These are phyloP conservation scores for Trametes sanguinea DNA, from an alignment of 768 basidiomycete species.

Conservation along the genomic window DNA sequence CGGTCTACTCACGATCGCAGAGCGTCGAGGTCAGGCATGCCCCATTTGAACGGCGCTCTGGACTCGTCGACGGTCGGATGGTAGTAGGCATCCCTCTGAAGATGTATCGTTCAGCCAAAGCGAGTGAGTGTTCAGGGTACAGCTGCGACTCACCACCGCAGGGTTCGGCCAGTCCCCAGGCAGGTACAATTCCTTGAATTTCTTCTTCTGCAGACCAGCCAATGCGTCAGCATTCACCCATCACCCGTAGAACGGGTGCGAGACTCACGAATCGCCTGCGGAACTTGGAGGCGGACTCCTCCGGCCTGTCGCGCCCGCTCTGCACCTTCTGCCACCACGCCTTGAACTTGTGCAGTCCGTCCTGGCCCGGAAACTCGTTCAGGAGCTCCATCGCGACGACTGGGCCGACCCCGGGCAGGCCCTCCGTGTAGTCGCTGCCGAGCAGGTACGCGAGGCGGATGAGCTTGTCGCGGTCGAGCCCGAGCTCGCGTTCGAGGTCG, in stretches of 20 bases:
- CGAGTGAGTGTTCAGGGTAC: background rate
- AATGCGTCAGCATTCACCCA: background rate
- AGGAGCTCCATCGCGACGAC: constrained; percentile 96
- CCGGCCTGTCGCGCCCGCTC: constrained; percentile 77
- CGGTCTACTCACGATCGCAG: constrained; percentile 65
- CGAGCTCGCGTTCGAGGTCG: constrained; percentile 86
- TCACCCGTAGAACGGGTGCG: constrained; percentile 11
- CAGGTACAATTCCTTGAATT: constrained; percentile 81
- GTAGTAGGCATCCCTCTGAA: constrained; percentile 88
- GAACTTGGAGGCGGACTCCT: constrained; percentile 76
- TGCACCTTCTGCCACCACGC: constrained; percentile 97
- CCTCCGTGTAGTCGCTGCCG: constrained; percentile 96
- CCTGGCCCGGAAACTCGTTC: constrained; percentile 87
- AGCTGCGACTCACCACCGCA: constrained; percentile 62
- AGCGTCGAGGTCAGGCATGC: constrained; percentile 92
- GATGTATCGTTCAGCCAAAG: background rate
- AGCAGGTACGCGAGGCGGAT: constrained; percentile 90
- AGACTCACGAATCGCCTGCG: constrained; percentile 76
- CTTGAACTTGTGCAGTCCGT: constrained; percentile 84
- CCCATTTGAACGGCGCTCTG: constrained; percentile 96
- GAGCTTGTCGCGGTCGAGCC: constrained; percentile 82
- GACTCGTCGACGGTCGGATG: constrained; percentile 89
- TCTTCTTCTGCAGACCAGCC: constrained; percentile 70
- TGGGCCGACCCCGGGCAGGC: constrained; percentile 88
- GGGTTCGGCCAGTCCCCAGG: constrained; percentile 88